Conservation (phyloP, 1,139 yeast species). For the Suhomyces taliae region DNA sequence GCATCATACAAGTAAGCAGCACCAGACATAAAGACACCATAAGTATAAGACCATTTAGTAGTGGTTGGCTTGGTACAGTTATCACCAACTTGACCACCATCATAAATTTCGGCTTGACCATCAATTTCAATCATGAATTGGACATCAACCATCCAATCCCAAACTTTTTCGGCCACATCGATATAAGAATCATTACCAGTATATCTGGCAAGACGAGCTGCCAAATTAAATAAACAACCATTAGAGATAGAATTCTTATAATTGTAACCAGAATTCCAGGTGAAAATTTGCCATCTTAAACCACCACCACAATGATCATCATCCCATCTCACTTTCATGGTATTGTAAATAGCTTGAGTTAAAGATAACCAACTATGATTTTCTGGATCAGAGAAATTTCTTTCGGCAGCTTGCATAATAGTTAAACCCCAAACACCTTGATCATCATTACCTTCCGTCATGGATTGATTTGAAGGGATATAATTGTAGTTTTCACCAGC, state of each 20-base stretch:
- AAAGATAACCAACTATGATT: conserved; percentile 70
- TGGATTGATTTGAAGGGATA: conserved; percentile 58
- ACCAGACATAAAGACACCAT: conserved; percentile 78
- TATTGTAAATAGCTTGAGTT: conserved; percentile 82
- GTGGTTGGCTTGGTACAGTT: conserved; percentile 63
- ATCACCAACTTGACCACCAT: conserved; percentile 64
- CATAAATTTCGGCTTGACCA: conserved; percentile 54
- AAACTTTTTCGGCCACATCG: conserved; percentile 77
- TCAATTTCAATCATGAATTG: conserved; percentile 52
- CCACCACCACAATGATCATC: conserved; percentile 75
- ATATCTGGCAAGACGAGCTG: conserved; percentile 82
- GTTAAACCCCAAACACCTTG: conserved; percentile 72
- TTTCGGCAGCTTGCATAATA: conserved; percentile 59
- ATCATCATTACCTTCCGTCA: conserved; percentile 71
- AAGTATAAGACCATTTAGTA: conserved; percentile 86
- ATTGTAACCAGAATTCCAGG: conserved; percentile 92
- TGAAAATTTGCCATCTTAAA: conserved; percentile 92
- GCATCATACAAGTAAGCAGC: conserved; percentile 78
- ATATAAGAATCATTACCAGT: conserved; percentile 72
- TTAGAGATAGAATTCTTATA: conserved; percentile 89
- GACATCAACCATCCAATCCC: conserved; percentile 76
- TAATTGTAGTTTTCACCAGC: conserved; percentile 54
- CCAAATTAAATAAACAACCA: conserved; percentile 86
- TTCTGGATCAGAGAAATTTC: conserved; percentile 53
- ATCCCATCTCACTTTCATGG: conserved; percentile 92